phyloP scores from a whole-genome alignment of 2,329 filamentous ascomycete species.

The Aspergillus amoenus region DNA sequence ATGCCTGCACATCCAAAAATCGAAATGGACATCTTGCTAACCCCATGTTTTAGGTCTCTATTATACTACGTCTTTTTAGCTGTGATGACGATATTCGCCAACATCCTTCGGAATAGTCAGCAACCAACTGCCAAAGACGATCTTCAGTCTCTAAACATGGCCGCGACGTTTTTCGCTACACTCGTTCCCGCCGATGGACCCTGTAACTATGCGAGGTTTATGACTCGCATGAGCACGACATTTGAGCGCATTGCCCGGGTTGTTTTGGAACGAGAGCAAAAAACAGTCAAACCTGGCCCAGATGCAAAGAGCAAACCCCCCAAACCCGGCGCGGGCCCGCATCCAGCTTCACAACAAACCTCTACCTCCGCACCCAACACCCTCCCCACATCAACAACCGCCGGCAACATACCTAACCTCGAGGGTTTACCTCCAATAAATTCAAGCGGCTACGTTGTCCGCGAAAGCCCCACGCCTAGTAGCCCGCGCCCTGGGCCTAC shows the following conservation, averaged over 20 bases:
- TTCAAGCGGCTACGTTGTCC: constrained; percentile 34
- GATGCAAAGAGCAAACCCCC: constrained; percentile 27
- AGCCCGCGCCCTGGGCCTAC: not conserved
- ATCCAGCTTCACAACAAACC: constrained; percentile 15
- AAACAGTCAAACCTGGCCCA: constrained; percentile 51
- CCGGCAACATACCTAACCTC: constrained; percentile 25
- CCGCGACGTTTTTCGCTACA: constrained; percentile 84
- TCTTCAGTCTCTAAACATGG: constrained; percentile 79
- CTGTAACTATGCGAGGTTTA: constrained; percentile 81
- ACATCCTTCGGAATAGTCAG: constrained; percentile 86
- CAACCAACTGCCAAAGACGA: constrained; percentile 80
- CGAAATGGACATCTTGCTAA: not conserved
- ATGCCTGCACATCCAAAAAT: constrained; percentile 11
- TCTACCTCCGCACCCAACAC: constrained; percentile 10
- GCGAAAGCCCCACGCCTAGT: constrained; percentile 20
- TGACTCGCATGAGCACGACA: constrained; percentile 84
- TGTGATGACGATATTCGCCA: constrained; percentile 87
- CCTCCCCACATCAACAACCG: constrained; percentile 7
- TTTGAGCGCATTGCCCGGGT: constrained; percentile 88
- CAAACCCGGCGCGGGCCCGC: constrained; percentile 10
- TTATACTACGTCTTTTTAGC: constrained; percentile 93
- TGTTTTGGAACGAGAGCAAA: constrained; percentile 84
- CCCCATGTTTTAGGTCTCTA: constrained; percentile 60
- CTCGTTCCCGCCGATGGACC: constrained; percentile 75
- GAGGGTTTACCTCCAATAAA: constrained; percentile 33